Evolutionary conservation across 352 stramenopile genomes (phyloP).

Genomic region (Phytophthora palmivora): DNA sequence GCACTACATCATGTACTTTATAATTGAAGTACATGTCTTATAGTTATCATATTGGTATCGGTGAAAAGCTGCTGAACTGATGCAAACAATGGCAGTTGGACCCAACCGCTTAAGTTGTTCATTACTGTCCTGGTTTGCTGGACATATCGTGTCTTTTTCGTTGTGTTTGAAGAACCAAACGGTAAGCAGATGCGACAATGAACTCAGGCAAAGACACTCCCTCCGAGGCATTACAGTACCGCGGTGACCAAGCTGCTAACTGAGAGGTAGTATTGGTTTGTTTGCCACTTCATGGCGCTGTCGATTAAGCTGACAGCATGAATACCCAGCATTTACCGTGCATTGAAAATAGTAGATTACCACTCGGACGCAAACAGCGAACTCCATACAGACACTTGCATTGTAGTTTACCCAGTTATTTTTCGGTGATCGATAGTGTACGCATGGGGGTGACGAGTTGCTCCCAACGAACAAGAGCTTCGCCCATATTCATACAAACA

Average conservation of each 20-base stretch:
- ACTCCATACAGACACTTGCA: conserved; percentile 9
- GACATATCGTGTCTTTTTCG: not conserved
- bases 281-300: too few relatives aligned
- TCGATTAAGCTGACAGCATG: too few relatives aligned
- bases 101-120: not conserved
- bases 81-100: not conserved
- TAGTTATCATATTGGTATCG: too few relatives aligned
- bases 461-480: conserved; percentile 45
- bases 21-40: too few relatives aligned
- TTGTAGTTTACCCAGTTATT: conserved; percentile 25
- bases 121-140: not conserved
- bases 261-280: too few relatives aligned
- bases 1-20: too few relatives aligned
- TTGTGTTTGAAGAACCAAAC: conserved; percentile 5
- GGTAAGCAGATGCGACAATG: not conserved
- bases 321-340: too few relatives aligned
- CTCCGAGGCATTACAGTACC: too few relatives aligned
- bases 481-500: conserved; percentile 40
- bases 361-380: conserved; percentile 1
- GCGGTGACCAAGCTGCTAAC: too few relatives aligned
- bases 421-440: conserved; percentile 34
- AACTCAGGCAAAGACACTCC: too few relatives aligned
- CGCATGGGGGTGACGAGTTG: conserved; percentile 40
- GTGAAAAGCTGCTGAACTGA: not conserved
- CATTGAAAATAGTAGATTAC: not conserved